Evolutionary conservation across 805 yeast species (phyloP).

Genomic region (Pichia rugopelliculosa): DNA sequence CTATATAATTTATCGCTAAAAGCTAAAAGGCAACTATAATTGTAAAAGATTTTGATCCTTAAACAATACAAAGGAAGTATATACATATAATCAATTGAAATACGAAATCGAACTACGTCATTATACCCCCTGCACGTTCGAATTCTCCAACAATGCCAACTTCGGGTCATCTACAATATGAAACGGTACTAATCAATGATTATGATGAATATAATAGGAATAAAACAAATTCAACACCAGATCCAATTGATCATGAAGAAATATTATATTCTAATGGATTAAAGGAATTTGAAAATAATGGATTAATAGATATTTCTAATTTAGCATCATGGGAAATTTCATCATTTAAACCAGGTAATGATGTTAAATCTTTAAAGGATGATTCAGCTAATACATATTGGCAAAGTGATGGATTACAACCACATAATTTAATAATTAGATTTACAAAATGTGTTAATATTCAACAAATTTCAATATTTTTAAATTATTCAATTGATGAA

Average conservation of each 20-base stretch:
- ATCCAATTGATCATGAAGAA: conserved; percentile 12
- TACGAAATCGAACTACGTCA: too few species aligned
- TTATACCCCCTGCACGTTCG: too few species aligned
- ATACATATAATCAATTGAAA: too few species aligned
- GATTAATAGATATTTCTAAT: conserved; percentile 68
- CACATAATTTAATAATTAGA: conserved; percentile 73
- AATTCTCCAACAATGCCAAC: not conserved
- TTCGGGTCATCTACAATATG: not conserved
- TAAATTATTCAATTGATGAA: conserved; percentile 70
- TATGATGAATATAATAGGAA: not conserved
- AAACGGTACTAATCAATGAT: not conserved
- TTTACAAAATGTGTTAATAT: conserved; percentile 72
- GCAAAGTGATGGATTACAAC: conserved; percentile 94
- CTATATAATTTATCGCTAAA: too few species aligned
- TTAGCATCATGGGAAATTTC: conserved; percentile 82
- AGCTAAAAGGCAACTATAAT: too few species aligned
- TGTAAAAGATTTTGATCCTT: too few species aligned
- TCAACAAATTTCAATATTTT: conserved; percentile 60
- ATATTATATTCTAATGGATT: conserved; percentile 32
- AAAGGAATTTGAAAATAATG: conserved; percentile 47
- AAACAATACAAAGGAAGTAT: not conserved
- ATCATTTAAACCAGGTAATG: conserved; percentile 64
- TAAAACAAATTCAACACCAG: not conserved
- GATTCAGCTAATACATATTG: conserved; percentile 70
- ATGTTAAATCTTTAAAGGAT: conserved; percentile 63